A percentile compares a stretch with the other conserved stretches of the same genome.
phyloP scores from a whole-genome alignment of 2,329 filamentous ascomycete species.

The Dothideomycetes sp. region DNA sequence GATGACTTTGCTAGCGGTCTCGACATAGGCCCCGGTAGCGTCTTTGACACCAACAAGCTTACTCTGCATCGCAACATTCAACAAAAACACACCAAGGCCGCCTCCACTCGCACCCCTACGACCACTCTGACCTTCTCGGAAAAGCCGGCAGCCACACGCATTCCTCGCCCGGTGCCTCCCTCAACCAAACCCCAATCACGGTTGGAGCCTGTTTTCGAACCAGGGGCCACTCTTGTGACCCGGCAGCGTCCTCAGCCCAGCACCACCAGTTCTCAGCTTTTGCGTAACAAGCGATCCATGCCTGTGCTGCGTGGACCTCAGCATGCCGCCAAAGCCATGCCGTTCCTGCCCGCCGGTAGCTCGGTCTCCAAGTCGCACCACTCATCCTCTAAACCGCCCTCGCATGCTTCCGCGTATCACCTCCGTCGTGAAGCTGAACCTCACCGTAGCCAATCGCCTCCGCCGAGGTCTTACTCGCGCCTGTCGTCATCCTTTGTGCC shows the following conservation, averaged over 20 bases:
- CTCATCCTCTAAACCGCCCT: constrained; percentile 57
- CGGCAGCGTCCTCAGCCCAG: constrained; percentile 46
- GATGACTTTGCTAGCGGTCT: constrained; percentile 83
- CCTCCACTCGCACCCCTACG: constrained; percentile 65
- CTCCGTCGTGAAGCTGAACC: constrained; percentile 77
- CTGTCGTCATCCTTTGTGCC: constrained; percentile 40
- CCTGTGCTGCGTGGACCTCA: constrained; percentile 45
- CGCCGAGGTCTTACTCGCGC: constrained; percentile 37
- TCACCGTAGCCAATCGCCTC: constrained; percentile 37
- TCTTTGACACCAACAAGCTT: constrained; percentile 70
- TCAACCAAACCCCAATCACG: constrained; percentile 44
- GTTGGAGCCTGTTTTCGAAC: constrained; percentile 89
- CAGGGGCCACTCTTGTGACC: constrained; percentile 62
- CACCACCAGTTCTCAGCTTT: constrained; percentile 44
- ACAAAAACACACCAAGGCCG: constrained; percentile 59
- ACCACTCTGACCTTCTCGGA: constrained; percentile 89
- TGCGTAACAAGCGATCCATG: constrained; percentile 53
- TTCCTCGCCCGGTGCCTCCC: constrained; percentile 63
- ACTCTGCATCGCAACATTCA: constrained; percentile 88
- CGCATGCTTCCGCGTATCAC: constrained; percentile 54
- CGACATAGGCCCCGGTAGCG: constrained; percentile 74
- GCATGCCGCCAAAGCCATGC: constrained; percentile 56
- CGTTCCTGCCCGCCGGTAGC: constrained; percentile 71
- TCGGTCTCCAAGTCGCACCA: constrained; percentile 71
- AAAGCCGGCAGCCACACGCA: constrained; percentile 55